Percentiles rank a stretch among this genome's conserved stretches.
Evolutionary conservation across 805 yeast species (phyloP).

Genomic region (Yarrowia sp.): DNA sequence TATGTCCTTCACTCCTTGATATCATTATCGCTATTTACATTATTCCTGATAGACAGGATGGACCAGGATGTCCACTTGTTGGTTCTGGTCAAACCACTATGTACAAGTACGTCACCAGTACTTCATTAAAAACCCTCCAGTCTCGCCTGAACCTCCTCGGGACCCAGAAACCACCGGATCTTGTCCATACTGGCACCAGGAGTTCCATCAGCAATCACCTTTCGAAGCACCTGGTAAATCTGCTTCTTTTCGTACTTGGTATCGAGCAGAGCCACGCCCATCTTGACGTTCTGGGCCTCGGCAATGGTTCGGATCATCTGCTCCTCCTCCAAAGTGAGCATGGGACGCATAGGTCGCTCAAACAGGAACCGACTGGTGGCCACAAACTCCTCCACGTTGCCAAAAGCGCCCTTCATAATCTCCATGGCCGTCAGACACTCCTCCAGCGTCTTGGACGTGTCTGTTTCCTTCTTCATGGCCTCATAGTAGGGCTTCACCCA

Average conservation of each 20-base stretch:
- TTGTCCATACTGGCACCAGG: slow-evolving; percentile 21
- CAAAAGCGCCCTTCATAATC: slow-evolving; percentile 13
- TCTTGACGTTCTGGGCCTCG: neutral
- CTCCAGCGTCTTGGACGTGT: neutral
- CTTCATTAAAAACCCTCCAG: neutral
- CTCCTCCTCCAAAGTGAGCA: neutral
- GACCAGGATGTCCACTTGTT: too few relatives aligned
- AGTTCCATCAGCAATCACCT: slow-evolving; percentile 7
- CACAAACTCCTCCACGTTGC: slow-evolving; percentile 14
- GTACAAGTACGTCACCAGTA: too few relatives aligned
- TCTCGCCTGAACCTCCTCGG: slow-evolving; percentile 1
- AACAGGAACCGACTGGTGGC: slow-evolving; percentile 4
- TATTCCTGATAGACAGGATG: neutral
- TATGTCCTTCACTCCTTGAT: neutral
- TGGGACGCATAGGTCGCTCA: neutral
- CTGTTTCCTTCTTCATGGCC: neutral
- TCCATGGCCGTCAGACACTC: slow-evolving; percentile 4
- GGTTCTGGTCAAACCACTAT: too few relatives aligned
- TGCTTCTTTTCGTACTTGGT: neutral
- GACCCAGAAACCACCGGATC: neutral
- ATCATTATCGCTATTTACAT: neutral
- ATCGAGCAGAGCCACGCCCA: neutral
- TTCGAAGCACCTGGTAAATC: slow-evolving; percentile 13
- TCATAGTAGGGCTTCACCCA: slow-evolving; percentile 19
- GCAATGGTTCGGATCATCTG: neutral